Evolutionary conservation across 2,329 filamentous ascomycete species (phyloP), one percentile per base, ranked within the genome.

Genomic region (Colletotrichum liriopes): DNA sequence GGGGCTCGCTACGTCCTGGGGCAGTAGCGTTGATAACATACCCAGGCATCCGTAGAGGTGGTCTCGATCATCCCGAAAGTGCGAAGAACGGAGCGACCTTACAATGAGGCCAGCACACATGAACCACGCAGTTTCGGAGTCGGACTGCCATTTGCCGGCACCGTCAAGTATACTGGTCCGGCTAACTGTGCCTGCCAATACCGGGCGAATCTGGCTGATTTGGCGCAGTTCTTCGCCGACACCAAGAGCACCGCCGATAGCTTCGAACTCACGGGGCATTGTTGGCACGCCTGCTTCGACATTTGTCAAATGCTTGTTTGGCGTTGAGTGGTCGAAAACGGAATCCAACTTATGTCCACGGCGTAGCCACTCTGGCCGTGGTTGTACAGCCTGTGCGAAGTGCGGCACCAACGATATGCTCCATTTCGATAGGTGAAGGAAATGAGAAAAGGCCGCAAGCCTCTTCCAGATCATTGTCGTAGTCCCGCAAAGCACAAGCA

Each of bases 1-100:
- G 8, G 69, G 54, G 1, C 41, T 61, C 2, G 66, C 23, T n/a
- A 32, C 43, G 18, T n/a, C 35, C 1, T 35, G 16, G 0, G 66
- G 66, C 1, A 52, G 47, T 37, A 47, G 49, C 37, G 51, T 69
- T 16, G 37, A 55, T 3, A 51, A 51, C 66, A 49, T 76, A 58
- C 49, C 73, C 70, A 29, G 65, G 20, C 41, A 75, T 35, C 37
- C 76, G 49, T 73, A 75, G 3, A 77, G 66, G 39, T 75, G 75
- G 41, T 77, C 76, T 7, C 74, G 73, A 1, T 68, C 66, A 6
- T 77, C 70, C 0, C 60, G 47, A 12, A 76, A 69, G 0, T 71
- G 51, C n/a, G 74, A 73, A 12, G 71, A 75, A 20, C 74, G 68
- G 3, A 73, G 41, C 2, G 43, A 47, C 20, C 12, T 37, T 1